These are phyloP conservation scores for Desmodesmus armatus DNA, from an alignment of 139 green algal species.

Conservation along the genomic window DNA sequence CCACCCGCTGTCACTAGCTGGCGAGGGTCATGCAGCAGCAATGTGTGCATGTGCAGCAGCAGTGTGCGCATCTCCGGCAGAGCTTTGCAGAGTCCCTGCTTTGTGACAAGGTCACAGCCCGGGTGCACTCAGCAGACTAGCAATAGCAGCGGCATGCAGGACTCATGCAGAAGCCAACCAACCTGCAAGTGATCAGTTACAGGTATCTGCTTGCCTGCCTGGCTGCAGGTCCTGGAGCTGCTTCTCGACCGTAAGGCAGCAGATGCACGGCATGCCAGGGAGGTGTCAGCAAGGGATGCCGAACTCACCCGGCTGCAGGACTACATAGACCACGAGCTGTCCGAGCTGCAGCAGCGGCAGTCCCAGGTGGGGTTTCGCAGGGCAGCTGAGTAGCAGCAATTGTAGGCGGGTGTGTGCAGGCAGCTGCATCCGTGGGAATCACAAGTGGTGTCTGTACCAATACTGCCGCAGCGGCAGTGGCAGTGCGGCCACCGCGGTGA, in stretches of 20 bases:
- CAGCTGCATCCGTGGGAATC: background rate
- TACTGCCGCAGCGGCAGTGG: background rate
- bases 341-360: slow-evolving; percentile 22
- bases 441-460: too few relatives aligned
- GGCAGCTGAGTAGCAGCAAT: background rate
- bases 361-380: slow-evolving; percentile 12
- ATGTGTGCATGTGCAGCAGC: too few relatives aligned
- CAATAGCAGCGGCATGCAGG: too few relatives aligned
- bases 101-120: too few relatives aligned
- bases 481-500: background rate
- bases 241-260: slow-evolving; percentile 32
- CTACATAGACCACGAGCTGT: slow-evolving; percentile 33
- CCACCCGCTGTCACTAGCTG: too few relatives aligned
- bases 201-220: background rate
- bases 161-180: too few relatives aligned
- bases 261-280: slow-evolving; percentile 22
- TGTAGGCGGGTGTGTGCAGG: background rate
- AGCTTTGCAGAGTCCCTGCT: too few relatives aligned
- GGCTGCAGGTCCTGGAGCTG: slow-evolving; percentile 34
- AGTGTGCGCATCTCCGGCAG: too few relatives aligned
- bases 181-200: too few relatives aligned
- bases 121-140: too few relatives aligned
- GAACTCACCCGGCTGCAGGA: slow-evolving; percentile 17
- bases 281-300: slow-evolving; percentile 22
- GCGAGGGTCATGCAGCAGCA: too few relatives aligned